phyloP scores from a whole-genome alignment of 2,329 filamentous ascomycete genomes.

The Trichoderma harzianum region DNA sequence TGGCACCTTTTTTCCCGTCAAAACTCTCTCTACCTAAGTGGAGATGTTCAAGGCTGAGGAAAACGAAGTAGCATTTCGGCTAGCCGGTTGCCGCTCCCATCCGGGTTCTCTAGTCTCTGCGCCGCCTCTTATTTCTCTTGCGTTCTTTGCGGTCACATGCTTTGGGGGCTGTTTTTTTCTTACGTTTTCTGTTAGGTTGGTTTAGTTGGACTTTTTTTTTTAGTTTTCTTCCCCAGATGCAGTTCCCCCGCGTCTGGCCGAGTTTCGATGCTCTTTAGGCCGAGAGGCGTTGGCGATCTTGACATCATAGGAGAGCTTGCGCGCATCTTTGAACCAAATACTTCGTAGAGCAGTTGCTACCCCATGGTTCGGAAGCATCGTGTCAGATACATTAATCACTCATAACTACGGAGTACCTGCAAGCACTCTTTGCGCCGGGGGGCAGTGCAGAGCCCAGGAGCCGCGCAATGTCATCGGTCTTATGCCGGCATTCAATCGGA shows the following conservation, averaged over 20 bases:
- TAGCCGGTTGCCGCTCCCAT: not conserved
- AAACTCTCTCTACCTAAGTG: not conserved
- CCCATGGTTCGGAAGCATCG: not conserved
- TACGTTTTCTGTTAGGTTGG: not conserved
- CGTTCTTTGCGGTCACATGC: not conserved
- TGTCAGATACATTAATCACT: not conserved
- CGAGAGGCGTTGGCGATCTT: not conserved
- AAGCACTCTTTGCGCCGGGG: not conserved
- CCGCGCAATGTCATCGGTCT: not conserved
- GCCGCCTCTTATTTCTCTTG: not conserved
- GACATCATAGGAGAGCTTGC: not conserved
- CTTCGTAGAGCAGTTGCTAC: not conserved
- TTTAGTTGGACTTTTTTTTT: not conserved
- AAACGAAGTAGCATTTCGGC: not conserved
- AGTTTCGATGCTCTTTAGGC: not conserved
- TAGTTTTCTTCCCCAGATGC: not conserved
- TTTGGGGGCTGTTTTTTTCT: not conserved
- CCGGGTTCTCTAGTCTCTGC: not conserved
- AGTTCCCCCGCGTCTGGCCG: not conserved
- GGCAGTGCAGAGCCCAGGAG: not conserved
- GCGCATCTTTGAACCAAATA: not conserved
- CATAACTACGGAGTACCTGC: not conserved
- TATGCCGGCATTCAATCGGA: slow-evolving; percentile 14
- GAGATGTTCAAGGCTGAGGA: not conserved
- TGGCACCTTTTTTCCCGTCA: not conserved